Evolutionary conservation across 75 land plant species (phyloP).

Genomic region (Chamaecyparis obtusa): DNA sequence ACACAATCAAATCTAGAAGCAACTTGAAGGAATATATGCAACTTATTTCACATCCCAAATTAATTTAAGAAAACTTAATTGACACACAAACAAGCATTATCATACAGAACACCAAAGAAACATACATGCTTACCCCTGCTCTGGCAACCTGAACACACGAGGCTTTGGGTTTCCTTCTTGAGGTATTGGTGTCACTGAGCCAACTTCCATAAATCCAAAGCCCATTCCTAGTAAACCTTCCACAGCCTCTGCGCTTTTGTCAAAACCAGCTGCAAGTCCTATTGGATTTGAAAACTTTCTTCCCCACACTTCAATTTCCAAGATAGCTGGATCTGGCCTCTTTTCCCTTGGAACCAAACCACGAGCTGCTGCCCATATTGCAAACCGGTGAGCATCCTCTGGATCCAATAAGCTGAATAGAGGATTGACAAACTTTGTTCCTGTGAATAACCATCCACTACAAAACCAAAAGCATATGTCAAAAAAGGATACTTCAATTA

Average conservation of each 20-base stretch:
- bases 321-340: slow-evolving; percentile 78
- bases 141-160: slow-evolving; percentile 83
- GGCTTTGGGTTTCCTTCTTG: slow-evolving; percentile 99
- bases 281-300: slow-evolving; percentile 86
- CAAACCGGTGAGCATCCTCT: slow-evolving; percentile 82
- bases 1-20: too few relatives aligned
- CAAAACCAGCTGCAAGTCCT: slow-evolving; percentile 98
- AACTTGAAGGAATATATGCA: background rate
- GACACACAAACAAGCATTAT: background rate
- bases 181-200: slow-evolving; percentile 95
- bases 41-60: background rate
- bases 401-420: slow-evolving; percentile 85
- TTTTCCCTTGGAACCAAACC: slow-evolving; percentile 88
- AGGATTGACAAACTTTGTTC: slow-evolving; percentile 84
- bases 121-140: slow-evolving; percentile 87
- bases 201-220: slow-evolving; percentile 98
- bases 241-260: slow-evolving; percentile 96
- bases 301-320: slow-evolving; percentile 91
- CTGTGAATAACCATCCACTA: slow-evolving; percentile 96
- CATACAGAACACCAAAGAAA: slow-evolving; percentile 16
- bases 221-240: slow-evolving; percentile 91
- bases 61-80: background rate
- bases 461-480: slow-evolving; percentile 6
- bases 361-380: slow-evolving; percentile 83
- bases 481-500: background rate